Base-by-base conservation (phyloP, 768 basidiomycete genomes). In the Pleurotus pulmonarius region DNA sequence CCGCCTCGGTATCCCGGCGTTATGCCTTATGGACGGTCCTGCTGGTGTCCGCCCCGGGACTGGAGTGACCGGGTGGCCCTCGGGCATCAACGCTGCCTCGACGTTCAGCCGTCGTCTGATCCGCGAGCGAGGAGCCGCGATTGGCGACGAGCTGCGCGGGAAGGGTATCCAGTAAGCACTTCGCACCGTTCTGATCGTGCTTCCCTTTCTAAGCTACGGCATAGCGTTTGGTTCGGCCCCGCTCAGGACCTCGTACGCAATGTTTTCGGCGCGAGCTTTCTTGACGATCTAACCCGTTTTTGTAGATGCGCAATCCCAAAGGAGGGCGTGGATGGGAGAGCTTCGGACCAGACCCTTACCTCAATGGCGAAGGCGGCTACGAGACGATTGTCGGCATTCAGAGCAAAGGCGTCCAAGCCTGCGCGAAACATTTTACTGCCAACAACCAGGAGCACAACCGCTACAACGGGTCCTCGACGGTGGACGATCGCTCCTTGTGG, bases 21-120 rank as follows among this genome's bases (percentile, higher is more conserved):
- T 52, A 4, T 52, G 51, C n/a, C 39, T 52, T 18, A 52, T 52
- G 51, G 51, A 52, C 41, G 51, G 51, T 16, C 51, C 51, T 24
- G 51, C 51, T 40, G 51, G 51, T 52, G 41, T 52, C 8, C 51
- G 38, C 13, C 51, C 51, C 37, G 51, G 51, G 5, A 52, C 39
- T 40, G 51, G 51, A 8, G 51, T 52, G n/a, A 52, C 51, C 2
- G 51, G 22, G 13, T 52, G 51, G 51, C 51, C 51, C 15, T 38
- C 51, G 22, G 51, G 22, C 9, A 79, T 82, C 60, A 80, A 82
- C 57, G 74, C 73, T 16, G 81, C 76, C n/a, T 73, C 80, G 6
- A 80, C 80, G 39, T 83, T 81, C 63, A 82, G 87, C 65, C 75
- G 81, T 22, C 74, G 84, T 39, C 68, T 90, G 9, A 88, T 89